Percentiles rank a stretch among this genome's conserved stretches.
Evolutionary conservation across 2,329 filamentous ascomycete genomes (phyloP).

Genomic region (Aspergillus sp.): DNA sequence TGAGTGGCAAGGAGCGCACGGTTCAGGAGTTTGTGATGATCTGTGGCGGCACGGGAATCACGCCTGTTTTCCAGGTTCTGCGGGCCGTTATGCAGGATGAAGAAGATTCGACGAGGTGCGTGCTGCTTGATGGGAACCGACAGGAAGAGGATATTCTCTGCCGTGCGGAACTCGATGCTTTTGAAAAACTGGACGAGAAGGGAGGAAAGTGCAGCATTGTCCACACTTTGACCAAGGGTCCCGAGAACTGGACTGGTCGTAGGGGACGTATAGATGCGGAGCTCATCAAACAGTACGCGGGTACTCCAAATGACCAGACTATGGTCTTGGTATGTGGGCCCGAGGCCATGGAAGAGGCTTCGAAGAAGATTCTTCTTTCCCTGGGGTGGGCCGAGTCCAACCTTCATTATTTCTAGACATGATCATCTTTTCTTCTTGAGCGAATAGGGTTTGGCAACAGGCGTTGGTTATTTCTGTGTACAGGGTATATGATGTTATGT

Average conservation of each 20-base stretch:
- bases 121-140: constrained; percentile 79
- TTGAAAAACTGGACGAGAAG: constrained; percentile 57
- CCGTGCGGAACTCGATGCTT: constrained; percentile 69
- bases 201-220: constrained; percentile 62
- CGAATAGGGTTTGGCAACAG: neutral
- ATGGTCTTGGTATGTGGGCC: constrained; percentile 83
- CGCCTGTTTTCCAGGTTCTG: constrained; percentile 86
- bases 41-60: constrained; percentile 86
- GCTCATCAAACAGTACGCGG: constrained; percentile 63
- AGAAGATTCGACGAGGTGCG: constrained; percentile 68
- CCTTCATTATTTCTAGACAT: constrained; percentile 71
- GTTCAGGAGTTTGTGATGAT: constrained; percentile 81
- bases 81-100: constrained; percentile 71
- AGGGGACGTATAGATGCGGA: constrained; percentile 68
- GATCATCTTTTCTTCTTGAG: neutral
- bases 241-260: constrained; percentile 68
- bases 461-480: constrained; percentile 8
- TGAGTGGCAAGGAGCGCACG: constrained; percentile 61
- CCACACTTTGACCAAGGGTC: constrained; percentile 70
- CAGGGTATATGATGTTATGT: constrained; percentile 3
- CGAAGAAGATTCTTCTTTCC: constrained; percentile 59
- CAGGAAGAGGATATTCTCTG: constrained; percentile 82
- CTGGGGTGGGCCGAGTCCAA: constrained; percentile 75
- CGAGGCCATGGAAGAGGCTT: constrained; percentile 71
- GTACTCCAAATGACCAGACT: constrained; percentile 50